Base-by-base conservation (phyloP, 345 rosid species). In the Melaleuca quinquenervia region DNA sequence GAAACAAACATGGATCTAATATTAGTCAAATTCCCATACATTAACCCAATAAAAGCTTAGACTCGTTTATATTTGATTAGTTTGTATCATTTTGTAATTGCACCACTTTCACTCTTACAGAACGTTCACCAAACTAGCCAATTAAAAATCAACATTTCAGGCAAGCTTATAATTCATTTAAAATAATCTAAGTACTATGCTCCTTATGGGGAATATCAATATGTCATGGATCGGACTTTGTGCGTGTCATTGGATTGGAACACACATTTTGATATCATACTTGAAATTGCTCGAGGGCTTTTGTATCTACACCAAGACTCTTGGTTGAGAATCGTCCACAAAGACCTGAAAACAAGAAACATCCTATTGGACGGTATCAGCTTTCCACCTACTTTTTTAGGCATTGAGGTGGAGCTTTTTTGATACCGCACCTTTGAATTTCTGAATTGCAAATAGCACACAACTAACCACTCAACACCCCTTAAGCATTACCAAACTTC, bases 241-340 rank as follows among this genome's bases (percentile, higher is more conserved):
- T 84, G 90, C 44, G 32, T 84, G 50, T 50, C 78, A 15, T 85
- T 96, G 88, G 90, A 91, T 83, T 93, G 95, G 98, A 86, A 86
- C 32, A 90, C 54, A 56, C 90, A 94, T 22, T 89, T 56, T 50
- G 88, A 89, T 45, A 91, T 95, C 76, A 92, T 96, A n/a, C 82
- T 92, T 8, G 98, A 96, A 87, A 91, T 96, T 29, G 94, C 94
- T 49, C 88, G 98, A 2, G 96, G 96, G 15, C 89, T 95, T 64
- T 82, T 94, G 0, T 95, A 96, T 89, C 96, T 96, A 53, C 96
- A 94, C 87, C 92, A 93, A 83, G 98, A 95, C 84, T 95, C 97
- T 6, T 90, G 97, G 84, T 86, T 92, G 83, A 91, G 94, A 85
- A 94, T 95, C 75, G 93, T 94, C 64, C 97, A 94, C 62, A 89